These are phyloP conservation scores for Meira miltonrushii DNA, from an alignment of 1,284 basidiomycete species.

Conservation along the genomic window DNA sequence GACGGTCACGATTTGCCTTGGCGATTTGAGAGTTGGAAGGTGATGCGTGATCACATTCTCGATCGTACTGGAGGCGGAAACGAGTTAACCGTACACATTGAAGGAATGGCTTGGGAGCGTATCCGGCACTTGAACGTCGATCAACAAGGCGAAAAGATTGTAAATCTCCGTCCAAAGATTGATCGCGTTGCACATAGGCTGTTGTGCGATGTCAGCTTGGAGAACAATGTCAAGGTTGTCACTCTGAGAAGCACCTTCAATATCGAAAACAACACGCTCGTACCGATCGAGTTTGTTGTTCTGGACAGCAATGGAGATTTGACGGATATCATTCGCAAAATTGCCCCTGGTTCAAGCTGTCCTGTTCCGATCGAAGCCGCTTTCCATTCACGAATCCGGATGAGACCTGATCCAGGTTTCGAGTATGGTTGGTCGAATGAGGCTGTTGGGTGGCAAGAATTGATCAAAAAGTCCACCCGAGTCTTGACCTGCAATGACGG, in stretches of 20 bases:
- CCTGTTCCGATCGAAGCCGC: conserved; percentile 88
- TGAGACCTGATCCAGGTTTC: conserved; percentile 92
- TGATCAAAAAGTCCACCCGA: conserved; percentile 68
- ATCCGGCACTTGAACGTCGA: conserved; percentile 86
- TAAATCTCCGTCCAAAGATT: conserved; percentile 73
- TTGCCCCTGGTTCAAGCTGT: conserved; percentile 82
- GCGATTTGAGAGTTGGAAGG: conserved; percentile 96
- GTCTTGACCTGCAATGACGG: conserved; percentile 80
- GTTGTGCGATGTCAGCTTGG: conserved; percentile 82
- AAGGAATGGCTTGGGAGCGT: conserved; percentile 85
- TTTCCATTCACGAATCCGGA: conserved; percentile 71
- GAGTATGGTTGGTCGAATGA: conserved; percentile 88
- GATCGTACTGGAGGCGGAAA: conserved; percentile 33
- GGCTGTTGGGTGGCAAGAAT: conserved; percentile 80
- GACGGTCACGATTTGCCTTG: conserved; percentile 81
- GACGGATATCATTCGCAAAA: conserved; percentile 74
- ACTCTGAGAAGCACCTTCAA: conserved; percentile 90
- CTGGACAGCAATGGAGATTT: conserved; percentile 81
- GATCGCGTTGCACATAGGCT: conserved; percentile 74
- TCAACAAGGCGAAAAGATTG: conserved; percentile 85
- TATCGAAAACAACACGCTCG: conserved; percentile 84
- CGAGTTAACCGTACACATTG: conserved; percentile 60
- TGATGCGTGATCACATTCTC: conserved; percentile 67
- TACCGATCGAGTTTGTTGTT: conserved; percentile 86
- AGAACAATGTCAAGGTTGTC: conserved; percentile 91